Base-by-base conservation (phyloP, 257 asterid genomes). In the Solanum arcanum region DNA sequence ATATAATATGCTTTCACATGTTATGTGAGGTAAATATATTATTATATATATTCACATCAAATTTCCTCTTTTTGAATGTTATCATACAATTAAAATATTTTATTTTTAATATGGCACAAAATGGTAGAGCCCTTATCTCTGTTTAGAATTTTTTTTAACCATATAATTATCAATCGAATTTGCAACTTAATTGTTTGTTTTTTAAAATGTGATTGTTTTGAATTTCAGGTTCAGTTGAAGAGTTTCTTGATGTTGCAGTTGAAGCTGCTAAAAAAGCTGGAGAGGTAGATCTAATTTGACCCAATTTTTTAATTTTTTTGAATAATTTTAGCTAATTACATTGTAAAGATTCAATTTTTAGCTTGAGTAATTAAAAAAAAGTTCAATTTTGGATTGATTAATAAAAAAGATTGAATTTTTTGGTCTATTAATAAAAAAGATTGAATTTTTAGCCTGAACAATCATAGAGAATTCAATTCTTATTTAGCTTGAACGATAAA, bases 261-360 rank as follows among this genome's bases (percentile, higher is more conserved):
- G 94, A 90, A 35, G 95, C 97, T 39, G 98, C 98, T 25, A 91
- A 92, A 86, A 92, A 64, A 90, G 97, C 98, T 66, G 97, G 98
- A 85, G 95, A 95, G 90, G 98, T 94, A 37, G 83, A 86, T 89
- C 82, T 11, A 74, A 49, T 69, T 82, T 46, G 0, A 64, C 29
- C 29, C 25, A 25, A 59, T 52, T 62, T 1, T 33, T 2, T 21
- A 2, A 2, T 69, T 16, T 64, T 37, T 18, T 72, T 35, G 8
- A 11, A 9, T n/a, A 35, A 12, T 56, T 72, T 27, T 70, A 35
- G 42, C 29, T 18, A 23, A 14, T 49, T 76, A 64, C 25, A 23
- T 59, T 12, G 15, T 42, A 39, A 64, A 84, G 72, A 35, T 52
- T 60, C 23, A 18, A 62, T 52, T 82, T 82, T 82, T 52, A 47